Evolutionary conservation across 106 monocot species (phyloP), one percentile per base, ranked within the genome.

Genomic region (Xerophyta viscosa): DNA sequence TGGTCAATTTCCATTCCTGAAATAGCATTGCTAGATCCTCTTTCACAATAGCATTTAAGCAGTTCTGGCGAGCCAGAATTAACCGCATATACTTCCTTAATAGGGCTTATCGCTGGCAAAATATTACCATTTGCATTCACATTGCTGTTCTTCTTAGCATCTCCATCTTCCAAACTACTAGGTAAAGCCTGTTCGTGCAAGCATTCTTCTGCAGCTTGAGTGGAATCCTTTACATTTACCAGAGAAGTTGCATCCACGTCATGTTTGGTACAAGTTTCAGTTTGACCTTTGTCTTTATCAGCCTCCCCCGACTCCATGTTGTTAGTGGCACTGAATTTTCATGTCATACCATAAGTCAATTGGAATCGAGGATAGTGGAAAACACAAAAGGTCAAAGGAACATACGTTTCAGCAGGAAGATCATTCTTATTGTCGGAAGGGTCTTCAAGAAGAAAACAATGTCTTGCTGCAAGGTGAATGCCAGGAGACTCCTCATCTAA

Each of bases 401-500:
- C 52, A 71, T 44, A 87, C 93, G 87, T 84, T 27, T 53, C 65
- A 63, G 39, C 42, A 45, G 45, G 45, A 39, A 24, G 53, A 31
- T 69, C 76, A 20, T 63, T 75, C n/a, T 25, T 39, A 63, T 85
- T 75, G 65, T 37, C 67, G 20, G 81, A 84, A 51, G 88, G 88
- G 46, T 82, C 79, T 69, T 85, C 88, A 29, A 96, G 76, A 73
- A 76, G 48, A 76, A 85, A 89, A 61, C 94, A 96, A 64, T 96
- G 94, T 49, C 94, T 81, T 52, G 72, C 68, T 42, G 84, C 94
- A 33, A 96, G 76, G 39, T 89, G 88, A 46, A 81, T 63, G 27
- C 73, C 71, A 59, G 81, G 81, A 72, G 88, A 79, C 25, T 84
- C 75, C 70, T 85, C 84, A 49, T 65, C 78, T 19, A 85, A 71